Conservation (phyloP, 2,329 filamentous ascomycete genomes). For the Fusarium pseudonygamai region DNA sequence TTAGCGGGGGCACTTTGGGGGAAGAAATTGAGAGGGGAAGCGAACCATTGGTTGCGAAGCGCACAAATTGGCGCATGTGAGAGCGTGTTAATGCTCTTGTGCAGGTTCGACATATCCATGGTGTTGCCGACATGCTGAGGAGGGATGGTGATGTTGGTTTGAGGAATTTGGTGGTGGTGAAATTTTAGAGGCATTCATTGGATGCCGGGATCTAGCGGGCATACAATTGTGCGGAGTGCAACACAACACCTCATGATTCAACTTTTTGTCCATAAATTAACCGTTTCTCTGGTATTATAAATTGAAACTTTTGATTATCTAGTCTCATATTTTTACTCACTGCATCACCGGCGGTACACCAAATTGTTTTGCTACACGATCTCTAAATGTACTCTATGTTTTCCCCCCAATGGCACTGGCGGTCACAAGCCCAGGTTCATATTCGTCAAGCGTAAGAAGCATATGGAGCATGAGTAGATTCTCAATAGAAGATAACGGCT, state of each 20-base stretch:
- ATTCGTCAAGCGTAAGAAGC: too few species aligned
- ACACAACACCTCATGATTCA: not conserved
- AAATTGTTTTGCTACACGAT: not conserved
- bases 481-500: too few species aligned
- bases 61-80: conserved; percentile 41
- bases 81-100: conserved; percentile 43
- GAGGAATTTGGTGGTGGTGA: conserved; percentile 4
- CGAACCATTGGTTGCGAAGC: conserved; percentile 48
- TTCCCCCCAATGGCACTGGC: not conserved
- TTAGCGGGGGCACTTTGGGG: not conserved
- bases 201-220: conserved; percentile 4
- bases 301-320: rapidly evolving
- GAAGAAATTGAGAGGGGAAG: rapidly evolving
- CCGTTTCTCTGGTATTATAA: too few species aligned
- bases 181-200: conserved; percentile 35
- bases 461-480: too few species aligned
- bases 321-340: too few species aligned
- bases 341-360: too few species aligned
- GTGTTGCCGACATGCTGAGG: conserved; percentile 45
- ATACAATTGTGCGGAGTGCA: conserved; percentile 14
- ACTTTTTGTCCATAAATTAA: not conserved
- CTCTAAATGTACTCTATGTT: not conserved
- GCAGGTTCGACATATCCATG: conserved; percentile 52
- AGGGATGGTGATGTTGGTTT: conserved; percentile 1
- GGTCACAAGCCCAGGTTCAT: too few species aligned